Evolutionary conservation across 1,284 basidiomycete species (phyloP).

Genomic region (Schizophyllum commune): DNA sequence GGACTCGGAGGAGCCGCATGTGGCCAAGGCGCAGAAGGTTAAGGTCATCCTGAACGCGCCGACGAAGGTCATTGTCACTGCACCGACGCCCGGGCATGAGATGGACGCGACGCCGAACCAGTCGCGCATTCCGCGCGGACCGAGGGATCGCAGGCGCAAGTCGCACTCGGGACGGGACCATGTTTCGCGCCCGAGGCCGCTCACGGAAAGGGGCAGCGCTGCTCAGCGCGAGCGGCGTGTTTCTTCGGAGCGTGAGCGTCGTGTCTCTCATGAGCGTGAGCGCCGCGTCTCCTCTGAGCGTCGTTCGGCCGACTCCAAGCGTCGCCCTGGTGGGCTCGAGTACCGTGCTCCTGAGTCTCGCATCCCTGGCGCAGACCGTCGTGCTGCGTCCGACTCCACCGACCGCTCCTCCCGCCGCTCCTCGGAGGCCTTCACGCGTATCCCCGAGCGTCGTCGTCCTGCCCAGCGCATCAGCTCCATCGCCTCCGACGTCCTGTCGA

Average conservation of each 20-base stretch:
- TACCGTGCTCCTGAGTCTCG: not conserved
- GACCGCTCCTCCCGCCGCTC: not conserved
- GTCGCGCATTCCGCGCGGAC: constrained; percentile 31
- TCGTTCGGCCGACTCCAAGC: not conserved
- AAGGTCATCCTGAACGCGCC: constrained; percentile 35
- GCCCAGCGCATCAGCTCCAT: not conserved
- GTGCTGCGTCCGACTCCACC: not conserved
- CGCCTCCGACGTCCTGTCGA: not conserved
- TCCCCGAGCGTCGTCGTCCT: constrained; percentile 7
- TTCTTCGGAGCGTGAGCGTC: not conserved
- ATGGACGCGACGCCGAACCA: constrained; percentile 12
- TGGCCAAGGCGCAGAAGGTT: constrained; percentile 18
- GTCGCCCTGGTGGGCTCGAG: not conserved
- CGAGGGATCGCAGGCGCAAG: constrained; percentile 20
- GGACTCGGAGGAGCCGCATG: not conserved
- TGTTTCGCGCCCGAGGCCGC: not conserved
- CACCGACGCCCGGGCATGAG: constrained; percentile 33
- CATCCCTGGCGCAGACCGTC: not conserved
- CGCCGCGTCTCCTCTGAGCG: not conserved
- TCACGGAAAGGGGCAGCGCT: not conserved
- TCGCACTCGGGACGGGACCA: not conserved
- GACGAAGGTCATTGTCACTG: constrained; percentile 41
- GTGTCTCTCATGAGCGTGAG: not conserved
- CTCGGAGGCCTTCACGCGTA: constrained; percentile 8
- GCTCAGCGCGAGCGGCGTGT: not conserved